phyloP scores from a whole-genome alignment of 2,329 filamentous ascomycete genomes.

The Aspergillus brasiliensis region DNA sequence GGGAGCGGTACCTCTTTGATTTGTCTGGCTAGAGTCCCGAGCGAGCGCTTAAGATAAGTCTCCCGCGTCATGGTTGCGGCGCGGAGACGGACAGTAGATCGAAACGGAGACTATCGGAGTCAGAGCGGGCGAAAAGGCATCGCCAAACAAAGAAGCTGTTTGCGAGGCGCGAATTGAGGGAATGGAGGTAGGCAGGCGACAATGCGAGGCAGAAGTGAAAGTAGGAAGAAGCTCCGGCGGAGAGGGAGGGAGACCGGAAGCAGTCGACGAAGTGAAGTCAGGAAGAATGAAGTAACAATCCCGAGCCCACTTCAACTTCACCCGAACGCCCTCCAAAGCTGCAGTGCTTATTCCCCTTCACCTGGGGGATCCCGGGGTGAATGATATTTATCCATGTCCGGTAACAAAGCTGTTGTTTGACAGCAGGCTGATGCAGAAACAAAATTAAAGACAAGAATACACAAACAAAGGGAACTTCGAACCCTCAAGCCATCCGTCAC shows the following conservation, averaged over 20 bases:
- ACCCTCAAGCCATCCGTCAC: background rate
- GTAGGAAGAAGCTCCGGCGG: background rate
- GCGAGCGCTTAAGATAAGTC: conserved; percentile 45
- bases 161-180: conserved; percentile 3
- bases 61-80: conserved; percentile 42
- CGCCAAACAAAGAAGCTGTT: conserved; percentile 8
- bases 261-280: background rate
- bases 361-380: background rate
- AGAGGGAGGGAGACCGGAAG: background rate
- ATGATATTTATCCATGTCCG: background rate
- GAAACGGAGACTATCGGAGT: background rate
- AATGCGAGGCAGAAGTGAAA: conserved; percentile 11
- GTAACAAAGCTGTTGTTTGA: background rate
- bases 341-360: background rate
- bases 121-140: conserved; percentile 15
- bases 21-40: conserved; percentile 43
- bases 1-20: conserved; percentile 42
- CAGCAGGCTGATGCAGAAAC: background rate
- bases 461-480: no score
- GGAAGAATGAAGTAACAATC: conserved; percentile 6
- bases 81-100: conserved; percentile 6
- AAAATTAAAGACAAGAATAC: no score
- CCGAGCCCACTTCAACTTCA: background rate
- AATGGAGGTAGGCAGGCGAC: conserved; percentile 9
- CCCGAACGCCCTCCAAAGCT: background rate